Conservation (phyloP, 192 early-diverging fungal species). For the Gigaspora rosea region DNA sequence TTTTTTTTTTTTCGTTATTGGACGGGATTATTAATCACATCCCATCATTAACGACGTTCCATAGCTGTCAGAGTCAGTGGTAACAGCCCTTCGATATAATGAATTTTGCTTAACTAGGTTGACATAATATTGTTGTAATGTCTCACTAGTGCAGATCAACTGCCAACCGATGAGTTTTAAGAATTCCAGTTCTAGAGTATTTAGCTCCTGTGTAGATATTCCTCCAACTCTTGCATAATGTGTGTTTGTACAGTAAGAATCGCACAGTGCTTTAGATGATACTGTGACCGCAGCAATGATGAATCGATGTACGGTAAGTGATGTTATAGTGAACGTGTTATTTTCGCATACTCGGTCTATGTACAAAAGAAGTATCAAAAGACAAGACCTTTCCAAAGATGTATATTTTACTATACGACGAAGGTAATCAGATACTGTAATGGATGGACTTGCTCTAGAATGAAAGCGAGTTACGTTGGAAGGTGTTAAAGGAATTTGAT, state of each 20-base stretch:
- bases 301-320: slow-evolving; percentile 92
- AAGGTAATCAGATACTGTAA: slow-evolving; percentile 87
- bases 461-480: slow-evolving; percentile 90
- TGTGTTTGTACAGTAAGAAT: slow-evolving; percentile 93
- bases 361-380: slow-evolving; percentile 89
- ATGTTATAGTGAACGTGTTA: slow-evolving; percentile 87
- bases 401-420: slow-evolving; percentile 90
- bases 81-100: slow-evolving; percentile 4
- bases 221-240: slow-evolving; percentile 97
- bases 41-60: no score
- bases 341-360: slow-evolving; percentile 88
- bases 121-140: slow-evolving; percentile 90
- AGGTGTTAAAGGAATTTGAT: slow-evolving; percentile 59
- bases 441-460: slow-evolving; percentile 86
- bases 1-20: no score
- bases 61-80: not conserved
- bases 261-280: slow-evolving; percentile 86
- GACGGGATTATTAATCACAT: no score
- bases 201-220: slow-evolving; percentile 89
- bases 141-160: slow-evolving; percentile 71
- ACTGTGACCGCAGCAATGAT: slow-evolving; percentile 86
- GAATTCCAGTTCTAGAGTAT: slow-evolving; percentile 91
- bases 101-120: slow-evolving; percentile 75
- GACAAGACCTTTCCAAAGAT: slow-evolving; percentile 81
- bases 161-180: slow-evolving; percentile 90